Percentiles rank a stretch among this genome's conserved stretches.
Conservation (phyloP, 805 yeast genomes). For the Wickerhamomyces canadensis region DNA sequence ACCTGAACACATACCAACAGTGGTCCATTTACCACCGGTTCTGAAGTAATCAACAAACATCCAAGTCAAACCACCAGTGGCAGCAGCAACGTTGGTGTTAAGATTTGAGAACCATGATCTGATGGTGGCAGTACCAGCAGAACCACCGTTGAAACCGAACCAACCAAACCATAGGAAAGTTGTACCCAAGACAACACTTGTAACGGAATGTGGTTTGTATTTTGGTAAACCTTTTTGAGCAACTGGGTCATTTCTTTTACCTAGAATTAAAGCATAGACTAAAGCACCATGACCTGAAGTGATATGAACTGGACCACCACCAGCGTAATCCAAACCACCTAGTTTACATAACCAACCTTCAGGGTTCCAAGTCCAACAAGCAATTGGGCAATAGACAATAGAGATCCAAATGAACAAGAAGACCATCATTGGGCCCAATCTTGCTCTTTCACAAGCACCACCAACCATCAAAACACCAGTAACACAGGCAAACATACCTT, state of each 20-base stretch:
- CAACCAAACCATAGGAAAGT: conserved; percentile 97
- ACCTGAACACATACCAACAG: conserved; percentile 93
- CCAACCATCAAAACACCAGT: conserved; percentile 95
- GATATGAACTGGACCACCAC: conserved; percentile 98
- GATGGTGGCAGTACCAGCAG: conserved; percentile 88
- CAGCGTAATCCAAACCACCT: conserved; percentile 94
- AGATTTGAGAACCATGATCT: conserved; percentile 93
- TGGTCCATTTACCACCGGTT: conserved; percentile 85
- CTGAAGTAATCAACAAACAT: conserved; percentile 79
- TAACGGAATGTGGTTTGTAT: conserved; percentile 90
- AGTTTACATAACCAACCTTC: conserved; percentile 82
- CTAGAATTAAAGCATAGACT: conserved; percentile 86
- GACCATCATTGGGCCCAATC: conserved; percentile 94
- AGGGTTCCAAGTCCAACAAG: conserved; percentile 97
- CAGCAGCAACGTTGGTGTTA: conserved; percentile 92
- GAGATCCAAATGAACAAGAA: conserved; percentile 93
- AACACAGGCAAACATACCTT: conserved; percentile 93
- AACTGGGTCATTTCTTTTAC: conserved; percentile 84
- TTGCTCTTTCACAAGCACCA: conserved; percentile 96
- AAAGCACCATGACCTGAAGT: conserved; percentile 92
- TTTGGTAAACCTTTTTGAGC: conserved; percentile 69
- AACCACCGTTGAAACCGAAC: conserved; percentile 99
- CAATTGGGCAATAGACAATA: conserved; percentile 91
- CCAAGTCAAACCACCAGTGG: conserved; percentile 92
- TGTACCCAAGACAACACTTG: conserved; percentile 88